These are phyloP conservation scores for Alternaria rosae DNA, from an alignment of 2,329 filamentous ascomycete species.

Conservation along the genomic window DNA sequence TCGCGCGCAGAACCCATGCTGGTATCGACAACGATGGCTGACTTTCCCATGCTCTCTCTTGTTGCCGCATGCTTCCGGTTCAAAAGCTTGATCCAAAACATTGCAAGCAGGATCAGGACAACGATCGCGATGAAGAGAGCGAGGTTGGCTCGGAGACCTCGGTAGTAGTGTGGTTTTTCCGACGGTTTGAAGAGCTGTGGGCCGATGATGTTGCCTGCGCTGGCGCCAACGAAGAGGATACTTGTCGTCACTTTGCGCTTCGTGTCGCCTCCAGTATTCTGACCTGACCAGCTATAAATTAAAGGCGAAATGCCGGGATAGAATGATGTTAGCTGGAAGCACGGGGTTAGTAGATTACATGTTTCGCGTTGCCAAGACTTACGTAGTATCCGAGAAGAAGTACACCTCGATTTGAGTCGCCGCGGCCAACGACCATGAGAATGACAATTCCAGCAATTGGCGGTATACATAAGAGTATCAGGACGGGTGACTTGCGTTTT, in stretches of 20 bases:
- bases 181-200: constrained; percentile 69
- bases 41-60: constrained; percentile 67
- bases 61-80: constrained; percentile 64
- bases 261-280: constrained; percentile 73
- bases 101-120: constrained; percentile 56
- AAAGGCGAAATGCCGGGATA: constrained; percentile 68
- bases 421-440: constrained; percentile 60
- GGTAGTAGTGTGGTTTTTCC: constrained; percentile 65
- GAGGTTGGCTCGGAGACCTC: constrained; percentile 67
- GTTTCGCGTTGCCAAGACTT: background rate
- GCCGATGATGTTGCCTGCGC: constrained; percentile 71
- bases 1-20: constrained; percentile 64
- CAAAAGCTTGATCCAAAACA: constrained; percentile 60
- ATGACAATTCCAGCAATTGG: constrained; percentile 65
- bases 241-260: constrained; percentile 73
- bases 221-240: constrained; percentile 70
- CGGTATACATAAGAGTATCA: constrained; percentile 63
- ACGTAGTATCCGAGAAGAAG: constrained; percentile 65
- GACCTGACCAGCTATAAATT: constrained; percentile 67
- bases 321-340: constrained; percentile 56
- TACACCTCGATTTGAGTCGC: constrained; percentile 56
- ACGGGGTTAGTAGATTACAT: background rate
- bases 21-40: constrained; percentile 63
- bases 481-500: constrained; percentile 64
- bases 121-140: constrained; percentile 68